phyloP scores from a whole-genome alignment of 768 basidiomycete genomes.

The Mycena latifolia region DNA sequence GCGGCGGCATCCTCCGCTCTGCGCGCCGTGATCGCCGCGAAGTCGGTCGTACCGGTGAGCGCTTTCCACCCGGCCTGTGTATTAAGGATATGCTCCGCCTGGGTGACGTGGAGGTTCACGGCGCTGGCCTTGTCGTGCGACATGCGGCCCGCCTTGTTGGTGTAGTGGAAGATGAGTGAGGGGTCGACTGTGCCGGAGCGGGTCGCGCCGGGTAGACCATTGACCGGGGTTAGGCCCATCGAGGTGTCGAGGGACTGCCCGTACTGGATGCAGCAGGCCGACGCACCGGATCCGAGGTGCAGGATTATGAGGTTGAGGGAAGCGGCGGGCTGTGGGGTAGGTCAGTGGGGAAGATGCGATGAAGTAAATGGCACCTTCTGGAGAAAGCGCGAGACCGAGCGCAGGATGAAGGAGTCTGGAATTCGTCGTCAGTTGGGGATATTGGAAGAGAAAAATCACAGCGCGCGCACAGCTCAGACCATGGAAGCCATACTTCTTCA shows the following conservation, averaged over 20 bases:
- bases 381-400: conserved; percentile 70
- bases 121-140: conserved; percentile 63
- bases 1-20: conserved; percentile 55
- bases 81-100: conserved; percentile 83
- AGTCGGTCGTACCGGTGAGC: conserved; percentile 86
- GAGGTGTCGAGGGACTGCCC: conserved; percentile 88
- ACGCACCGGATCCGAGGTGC: conserved; percentile 94
- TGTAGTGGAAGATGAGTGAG: conserved; percentile 89
- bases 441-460: background rate
- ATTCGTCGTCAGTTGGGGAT: background rate
- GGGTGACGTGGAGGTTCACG: conserved; percentile 65
- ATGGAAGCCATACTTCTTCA: conserved; percentile 94
- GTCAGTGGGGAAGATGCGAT: background rate
- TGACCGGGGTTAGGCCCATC: conserved; percentile 94
- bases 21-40: conserved; percentile 71
- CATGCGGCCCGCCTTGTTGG: conserved; percentile 64
- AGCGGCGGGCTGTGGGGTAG: conserved; percentile 48
- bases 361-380: conserved; percentile 53
- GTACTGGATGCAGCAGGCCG: conserved; percentile 77
- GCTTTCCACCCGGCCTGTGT: conserved; percentile 84
- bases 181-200: conserved; percentile 89
- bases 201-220: conserved; percentile 90
- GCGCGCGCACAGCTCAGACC: conserved; percentile 74
- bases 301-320: conserved; percentile 82
- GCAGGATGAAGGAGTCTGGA: conserved; percentile 76